Evolutionary conservation across 495 filamentous ascomycete species (phyloP).

Genomic region (Cercophora scortea): DNA sequence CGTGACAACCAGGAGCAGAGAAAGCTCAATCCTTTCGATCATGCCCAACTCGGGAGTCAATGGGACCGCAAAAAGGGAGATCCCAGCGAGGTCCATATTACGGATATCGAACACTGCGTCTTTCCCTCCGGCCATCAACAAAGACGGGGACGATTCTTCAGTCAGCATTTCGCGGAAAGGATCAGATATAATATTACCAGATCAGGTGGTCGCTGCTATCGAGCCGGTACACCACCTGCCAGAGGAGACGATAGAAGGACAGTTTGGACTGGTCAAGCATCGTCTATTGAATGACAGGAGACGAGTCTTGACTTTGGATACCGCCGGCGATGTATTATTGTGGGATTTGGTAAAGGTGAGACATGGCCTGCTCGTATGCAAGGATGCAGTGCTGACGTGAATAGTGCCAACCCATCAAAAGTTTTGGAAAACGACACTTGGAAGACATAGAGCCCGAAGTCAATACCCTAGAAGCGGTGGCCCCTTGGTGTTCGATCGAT

Average conservation of each 20-base stretch:
- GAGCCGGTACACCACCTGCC: conserved; percentile 68
- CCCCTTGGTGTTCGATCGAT: conserved; percentile 93
- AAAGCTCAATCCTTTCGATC: conserved; percentile 9
- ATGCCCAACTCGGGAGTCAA: conserved; percentile 16
- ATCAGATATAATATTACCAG: conserved; percentile 52
- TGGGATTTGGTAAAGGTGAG: conserved; percentile 84
- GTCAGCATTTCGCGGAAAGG: conserved; percentile 45
- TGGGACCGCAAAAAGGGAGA: conserved; percentile 48
- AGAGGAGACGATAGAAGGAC: conserved; percentile 84
- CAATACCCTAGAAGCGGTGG: conserved; percentile 80
- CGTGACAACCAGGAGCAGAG: conserved; percentile 27
- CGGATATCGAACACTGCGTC: conserved; percentile 76
- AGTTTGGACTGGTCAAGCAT: conserved; percentile 92
- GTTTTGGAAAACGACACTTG: conserved; percentile 85
- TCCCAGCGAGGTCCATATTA: conserved; percentile 67
- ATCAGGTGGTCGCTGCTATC: conserved; percentile 47
- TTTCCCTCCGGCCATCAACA: conserved; percentile 48
- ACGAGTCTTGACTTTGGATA: conserved; percentile 84
- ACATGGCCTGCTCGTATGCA: not conserved
- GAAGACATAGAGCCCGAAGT: conserved; percentile 85
- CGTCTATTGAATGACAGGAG: conserved; percentile 85
- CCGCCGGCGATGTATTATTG: conserved; percentile 88
- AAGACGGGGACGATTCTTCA: conserved; percentile 33
- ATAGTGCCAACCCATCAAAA: conserved; percentile 77
- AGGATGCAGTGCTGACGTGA: too few relatives aligned